A percentile compares a stretch with the other conserved stretches of the same genome.
Conservation (phyloP, 139 green algal species). For the Chlamydomonas schloesseri region DNA sequence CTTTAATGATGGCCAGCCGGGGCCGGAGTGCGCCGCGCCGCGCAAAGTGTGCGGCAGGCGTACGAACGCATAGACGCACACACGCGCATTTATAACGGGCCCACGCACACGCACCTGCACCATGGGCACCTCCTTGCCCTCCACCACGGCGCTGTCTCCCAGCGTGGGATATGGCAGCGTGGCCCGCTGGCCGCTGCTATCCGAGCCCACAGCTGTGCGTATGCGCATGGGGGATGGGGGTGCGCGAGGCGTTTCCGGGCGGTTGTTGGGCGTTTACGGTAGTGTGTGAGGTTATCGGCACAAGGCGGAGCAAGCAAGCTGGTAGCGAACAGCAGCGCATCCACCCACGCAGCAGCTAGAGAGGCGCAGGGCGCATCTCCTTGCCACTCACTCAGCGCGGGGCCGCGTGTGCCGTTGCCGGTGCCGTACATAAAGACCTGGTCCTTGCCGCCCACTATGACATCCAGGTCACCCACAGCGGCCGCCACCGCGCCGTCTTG, state of each 20-base stretch:
- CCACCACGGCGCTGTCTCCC: neutral
- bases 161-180: constrained; percentile 46
- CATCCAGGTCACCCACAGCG: constrained; percentile 26
- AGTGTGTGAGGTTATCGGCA: no score
- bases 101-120: constrained; percentile 26
- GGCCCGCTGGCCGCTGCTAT: constrained; percentile 1
- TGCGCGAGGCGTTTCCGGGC: neutral
- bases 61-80: neutral
- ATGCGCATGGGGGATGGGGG: neutral
- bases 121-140: constrained; percentile 45
- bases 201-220: no score
- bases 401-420: neutral
- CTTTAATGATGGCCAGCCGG: no score
- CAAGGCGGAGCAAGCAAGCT: no score
- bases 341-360: no score
- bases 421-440: constrained; percentile 58
- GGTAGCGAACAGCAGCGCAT: no score
- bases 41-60: no score
- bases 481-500: constrained; percentile 18
- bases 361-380: no score
- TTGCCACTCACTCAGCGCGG: neutral
- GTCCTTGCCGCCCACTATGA: constrained; percentile 58
- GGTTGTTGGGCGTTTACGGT: no score
- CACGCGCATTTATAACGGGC: neutral
- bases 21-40: no score